Evolutionary conservation across 805 yeast genomes (phyloP), one percentile per base, ranked within the genome.

Genomic region (Candida sakaeoensis): DNA sequence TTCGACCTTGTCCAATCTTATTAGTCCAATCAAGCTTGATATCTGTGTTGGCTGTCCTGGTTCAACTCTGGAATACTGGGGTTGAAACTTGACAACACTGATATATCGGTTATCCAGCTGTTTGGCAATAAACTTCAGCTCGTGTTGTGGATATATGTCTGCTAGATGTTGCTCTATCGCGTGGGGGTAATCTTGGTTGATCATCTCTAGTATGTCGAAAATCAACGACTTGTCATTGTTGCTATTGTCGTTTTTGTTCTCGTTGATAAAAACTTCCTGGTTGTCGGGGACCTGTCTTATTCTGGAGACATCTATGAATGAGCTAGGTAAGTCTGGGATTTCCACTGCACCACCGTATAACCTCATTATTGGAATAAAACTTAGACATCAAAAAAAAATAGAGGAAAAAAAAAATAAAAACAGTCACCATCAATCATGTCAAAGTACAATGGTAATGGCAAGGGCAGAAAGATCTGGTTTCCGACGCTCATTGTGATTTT

Each of bases 271-370:
- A 18, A 91, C 96, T 58, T 91, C 99, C 57, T 93, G 98, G 1
- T 89, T 80, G 53, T 93, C 97, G 0, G 99, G 98, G 3, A 93
- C 77, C 44, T 86, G 86, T 41, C 99, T 68, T 36, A 90, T 56
- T 26, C 68, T 58, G 1, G 95, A 83, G 0, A 89, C 96, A 58
- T 93, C 97, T 1, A 82, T 54, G 36, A 82, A 69, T 13, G 42
- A n/a, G 3, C 27, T 12, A 16, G 45, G 45, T 23, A 42, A 33
- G 15, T 41, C n/a, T 4, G 9, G 30, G 7, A 45, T 40, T 2
- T 70, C 53, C 14, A 89, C 72, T 0, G 95, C 93, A 1, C 97
- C 98, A 0, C 98, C 98, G 55, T 82, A 90, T 5, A 89, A 46
- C 21, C 42, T 12, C 5, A 40, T 41, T 21, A 7, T 9, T 21